Percentiles rank a stretch among this genome's conserved stretches.
These are phyloP conservation scores for Anthracocystis setariae DNA, from an alignment of 1,284 basidiomycete species.

Conservation along the genomic window DNA sequence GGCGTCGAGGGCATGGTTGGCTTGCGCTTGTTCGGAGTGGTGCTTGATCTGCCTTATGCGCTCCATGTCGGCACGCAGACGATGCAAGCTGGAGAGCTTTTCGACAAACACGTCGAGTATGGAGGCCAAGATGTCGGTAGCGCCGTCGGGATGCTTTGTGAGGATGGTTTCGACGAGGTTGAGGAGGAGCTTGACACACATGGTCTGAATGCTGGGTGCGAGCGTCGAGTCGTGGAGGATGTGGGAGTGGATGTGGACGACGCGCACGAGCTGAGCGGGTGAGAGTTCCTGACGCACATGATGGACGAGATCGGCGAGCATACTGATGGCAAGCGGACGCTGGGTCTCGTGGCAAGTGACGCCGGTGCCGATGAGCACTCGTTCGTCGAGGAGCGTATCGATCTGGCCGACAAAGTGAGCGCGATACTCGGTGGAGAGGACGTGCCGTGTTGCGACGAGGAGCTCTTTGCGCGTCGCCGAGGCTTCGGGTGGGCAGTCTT, in stretches of 20 bases:
- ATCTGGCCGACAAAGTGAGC: conserved; percentile 84
- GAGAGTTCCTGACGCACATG: conserved; percentile 87
- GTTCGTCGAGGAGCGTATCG: conserved; percentile 90
- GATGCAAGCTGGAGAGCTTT: conserved; percentile 82
- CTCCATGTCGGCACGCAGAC: conserved; percentile 58
- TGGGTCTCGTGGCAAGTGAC: conserved; percentile 79
- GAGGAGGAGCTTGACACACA: conserved; percentile 93
- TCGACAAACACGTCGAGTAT: conserved; percentile 88
- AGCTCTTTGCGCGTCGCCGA: conserved; percentile 82
- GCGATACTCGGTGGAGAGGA: conserved; percentile 83
- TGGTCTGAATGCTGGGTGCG: conserved; percentile 82
- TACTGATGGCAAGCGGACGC: conserved; percentile 84
- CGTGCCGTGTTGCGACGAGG: conserved; percentile 90
- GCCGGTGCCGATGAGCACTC: conserved; percentile 86
- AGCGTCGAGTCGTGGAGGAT: conserved; percentile 90
- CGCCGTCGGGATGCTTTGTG: conserved; percentile 69
- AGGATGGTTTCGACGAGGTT: conserved; percentile 86
- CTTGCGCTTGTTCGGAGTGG: conserved; percentile 17
- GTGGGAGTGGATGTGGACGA: conserved; percentile 86
- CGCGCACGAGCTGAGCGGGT: conserved; percentile 79
- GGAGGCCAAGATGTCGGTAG: conserved; percentile 76
- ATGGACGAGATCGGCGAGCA: conserved; percentile 92
- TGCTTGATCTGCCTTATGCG: conserved; percentile 40
- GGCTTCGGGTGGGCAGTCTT: conserved; percentile 90
- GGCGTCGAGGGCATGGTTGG: conserved; percentile 25